These are phyloP conservation scores for Monosporozyma siamensis DNA, from an alignment of 805 yeast genomes.

Conservation along the genomic window DNA sequence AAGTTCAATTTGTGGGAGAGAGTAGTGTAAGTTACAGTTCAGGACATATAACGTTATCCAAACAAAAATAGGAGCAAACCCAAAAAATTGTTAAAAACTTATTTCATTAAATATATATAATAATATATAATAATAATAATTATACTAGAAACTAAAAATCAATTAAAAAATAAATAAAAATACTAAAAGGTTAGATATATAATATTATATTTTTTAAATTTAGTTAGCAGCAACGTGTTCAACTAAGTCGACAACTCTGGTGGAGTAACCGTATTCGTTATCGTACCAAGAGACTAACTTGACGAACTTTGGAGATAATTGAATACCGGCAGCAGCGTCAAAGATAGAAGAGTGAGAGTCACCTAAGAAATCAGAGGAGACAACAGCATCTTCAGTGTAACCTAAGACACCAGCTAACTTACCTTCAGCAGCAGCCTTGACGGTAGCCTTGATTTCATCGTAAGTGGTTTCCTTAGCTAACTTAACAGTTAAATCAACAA, in stretches of 20 bases:
- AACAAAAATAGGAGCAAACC: too few relatives aligned
- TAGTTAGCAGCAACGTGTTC: conserved; percentile 44
- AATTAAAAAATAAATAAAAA: not conserved
- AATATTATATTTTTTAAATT: conserved; percentile 6
- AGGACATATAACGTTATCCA: conserved; percentile 47
- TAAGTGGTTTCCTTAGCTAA: conserved; percentile 48
- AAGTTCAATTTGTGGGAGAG: conserved; percentile 40
- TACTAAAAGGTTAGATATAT: not conserved
- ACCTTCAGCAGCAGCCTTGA: conserved; percentile 53
- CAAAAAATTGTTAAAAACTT: too few relatives aligned
- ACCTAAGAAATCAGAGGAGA: conserved; percentile 57
- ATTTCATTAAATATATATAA: too few relatives aligned
- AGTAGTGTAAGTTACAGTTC: conserved; percentile 90
- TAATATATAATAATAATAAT: too few relatives aligned
- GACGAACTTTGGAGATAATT: conserved; percentile 59
- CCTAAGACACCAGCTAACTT: conserved; percentile 52
- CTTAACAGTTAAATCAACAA: conserved; percentile 61
- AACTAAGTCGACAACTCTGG: conserved; percentile 65
- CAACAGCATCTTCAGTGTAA: conserved; percentile 64
- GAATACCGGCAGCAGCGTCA: conserved; percentile 62
- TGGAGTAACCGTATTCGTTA: conserved; percentile 66
- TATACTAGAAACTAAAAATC: too few relatives aligned
- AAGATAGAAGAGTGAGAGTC: conserved; percentile 56
- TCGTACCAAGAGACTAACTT: conserved; percentile 66
- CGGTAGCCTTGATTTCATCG: conserved; percentile 51